Percentiles rank a stretch among this genome's conserved stretches.
Conservation (phyloP, 164 flowering plant species). For the Santalum album region DNA sequence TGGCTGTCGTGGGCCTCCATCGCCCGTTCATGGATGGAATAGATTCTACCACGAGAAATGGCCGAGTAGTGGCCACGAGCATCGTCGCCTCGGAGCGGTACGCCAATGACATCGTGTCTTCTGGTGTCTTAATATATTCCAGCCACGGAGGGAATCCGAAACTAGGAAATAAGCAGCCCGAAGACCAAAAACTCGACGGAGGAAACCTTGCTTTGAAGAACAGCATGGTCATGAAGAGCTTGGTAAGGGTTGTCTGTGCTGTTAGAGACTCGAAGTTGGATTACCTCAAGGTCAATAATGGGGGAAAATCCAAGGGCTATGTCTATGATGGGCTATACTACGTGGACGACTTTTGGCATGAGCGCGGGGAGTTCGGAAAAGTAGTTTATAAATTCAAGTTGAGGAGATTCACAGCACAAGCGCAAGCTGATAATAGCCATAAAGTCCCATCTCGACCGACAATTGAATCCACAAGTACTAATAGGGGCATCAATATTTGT, state of each 20-base stretch:
- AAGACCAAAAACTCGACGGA: slow-evolving; percentile 4
- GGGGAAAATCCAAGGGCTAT: no score
- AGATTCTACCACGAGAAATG: background rate
- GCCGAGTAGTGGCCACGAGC: slow-evolving; percentile 6
- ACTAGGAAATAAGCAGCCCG: background rate
- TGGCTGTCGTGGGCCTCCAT: slow-evolving; percentile 14
- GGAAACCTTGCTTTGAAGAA: slow-evolving; percentile 3
- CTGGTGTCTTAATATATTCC: slow-evolving; percentile 10
- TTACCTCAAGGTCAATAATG: no score
- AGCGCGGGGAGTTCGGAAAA: background rate
- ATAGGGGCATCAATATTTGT: no score
- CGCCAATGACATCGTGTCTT: background rate
- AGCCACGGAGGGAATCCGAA: slow-evolving; percentile 14
- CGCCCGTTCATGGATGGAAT: slow-evolving; percentile 6
- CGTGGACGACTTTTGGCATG: background rate
- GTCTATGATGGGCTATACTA: slow-evolving; percentile 1
- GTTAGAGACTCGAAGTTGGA: background rate
- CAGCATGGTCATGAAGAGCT: background rate
- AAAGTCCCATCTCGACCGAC: no score
- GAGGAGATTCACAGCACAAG: background rate
- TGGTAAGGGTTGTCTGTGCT: background rate
- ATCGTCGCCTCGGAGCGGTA: slow-evolving; percentile 20
- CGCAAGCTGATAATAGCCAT: no score
- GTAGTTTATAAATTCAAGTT: background rate
- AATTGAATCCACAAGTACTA: no score